Evolutionary conservation across 139 green algal species (phyloP).

Genomic region (Cymbomonas tetramitiformis): DNA sequence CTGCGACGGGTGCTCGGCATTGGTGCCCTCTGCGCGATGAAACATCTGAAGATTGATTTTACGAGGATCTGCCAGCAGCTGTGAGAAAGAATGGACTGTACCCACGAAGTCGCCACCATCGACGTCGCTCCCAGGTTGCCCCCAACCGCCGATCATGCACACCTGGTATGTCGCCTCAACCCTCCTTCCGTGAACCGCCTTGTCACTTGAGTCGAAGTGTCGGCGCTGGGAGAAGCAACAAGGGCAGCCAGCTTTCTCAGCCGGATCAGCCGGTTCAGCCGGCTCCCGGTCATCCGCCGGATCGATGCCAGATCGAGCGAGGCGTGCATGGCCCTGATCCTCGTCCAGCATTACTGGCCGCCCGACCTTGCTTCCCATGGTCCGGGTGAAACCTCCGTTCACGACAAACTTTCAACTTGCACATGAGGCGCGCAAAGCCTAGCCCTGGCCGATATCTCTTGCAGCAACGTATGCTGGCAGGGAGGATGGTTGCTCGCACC

Average conservation of each 20-base stretch:
- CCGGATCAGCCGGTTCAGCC: neutral
- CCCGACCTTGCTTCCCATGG: too few relatives aligned
- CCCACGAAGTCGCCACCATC: neutral
- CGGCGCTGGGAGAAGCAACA: neutral
- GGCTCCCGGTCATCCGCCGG: neutral
- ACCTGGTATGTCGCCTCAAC: too few relatives aligned
- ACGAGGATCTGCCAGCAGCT: slow-evolving; percentile 2
- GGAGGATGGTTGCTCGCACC: too few relatives aligned
- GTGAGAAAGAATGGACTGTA: neutral
- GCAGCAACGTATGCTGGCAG: too few relatives aligned
- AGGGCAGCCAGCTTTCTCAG: neutral
- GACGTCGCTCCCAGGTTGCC: slow-evolving; percentile 12
- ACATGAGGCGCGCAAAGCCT: too few relatives aligned
- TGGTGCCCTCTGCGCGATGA: neutral
- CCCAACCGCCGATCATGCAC: slow-evolving; percentile 18
- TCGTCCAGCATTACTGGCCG: too few relatives aligned
- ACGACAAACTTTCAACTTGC: too few relatives aligned
- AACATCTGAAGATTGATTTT: slow-evolving; percentile 22
- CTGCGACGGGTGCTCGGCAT: neutral
- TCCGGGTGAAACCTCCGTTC: too few relatives aligned
- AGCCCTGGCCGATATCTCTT: too few relatives aligned
- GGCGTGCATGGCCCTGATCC: neutral
- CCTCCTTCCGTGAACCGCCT: too few relatives aligned
- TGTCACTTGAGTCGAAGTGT: too few relatives aligned
- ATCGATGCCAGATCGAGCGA: neutral